phyloP scores from a whole-genome alignment of 768 basidiomycete species.

The Leucosporidium yakuticum region DNA sequence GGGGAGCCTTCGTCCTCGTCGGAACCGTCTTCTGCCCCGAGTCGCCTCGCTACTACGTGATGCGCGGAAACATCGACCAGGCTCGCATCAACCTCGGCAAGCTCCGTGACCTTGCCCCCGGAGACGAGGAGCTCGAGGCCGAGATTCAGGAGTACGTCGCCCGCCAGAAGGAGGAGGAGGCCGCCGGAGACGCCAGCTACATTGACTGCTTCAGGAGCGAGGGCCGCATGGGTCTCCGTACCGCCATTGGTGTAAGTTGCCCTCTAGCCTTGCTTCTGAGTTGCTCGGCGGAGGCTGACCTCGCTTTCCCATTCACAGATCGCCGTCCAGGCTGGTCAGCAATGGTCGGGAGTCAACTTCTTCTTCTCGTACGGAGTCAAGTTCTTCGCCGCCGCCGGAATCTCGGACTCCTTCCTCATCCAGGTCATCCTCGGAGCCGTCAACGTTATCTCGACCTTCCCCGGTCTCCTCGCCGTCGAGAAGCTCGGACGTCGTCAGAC shows the following conservation, averaged over 20 bases:
- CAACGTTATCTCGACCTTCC: slow-evolving; percentile 34
- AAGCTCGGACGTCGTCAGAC: slow-evolving; percentile 21
- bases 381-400: slow-evolving; percentile 34
- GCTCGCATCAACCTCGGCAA: slow-evolving; percentile 45
- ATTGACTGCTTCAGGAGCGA: slow-evolving; percentile 27
- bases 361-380: slow-evolving; percentile 22
- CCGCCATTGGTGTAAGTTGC: slow-evolving; percentile 19
- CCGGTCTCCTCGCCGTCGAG: slow-evolving; percentile 23
- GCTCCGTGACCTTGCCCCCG: slow-evolving; percentile 43
- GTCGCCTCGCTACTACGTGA: slow-evolving; percentile 26
- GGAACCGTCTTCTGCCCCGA: slow-evolving; percentile 30
- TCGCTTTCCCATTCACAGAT: background rate
- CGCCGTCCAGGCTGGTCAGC: slow-evolving; percentile 18
- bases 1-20: slow-evolving; percentile 14
- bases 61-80: slow-evolving; percentile 26
- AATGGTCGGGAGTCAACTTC: slow-evolving; percentile 31
- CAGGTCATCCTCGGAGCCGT: slow-evolving; percentile 25
- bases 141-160: slow-evolving; percentile 38
- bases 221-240: slow-evolving; percentile 30
- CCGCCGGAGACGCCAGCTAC: slow-evolving; percentile 15
- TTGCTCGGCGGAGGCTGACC: background rate
- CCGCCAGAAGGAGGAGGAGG: slow-evolving; percentile 22
- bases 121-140: slow-evolving; percentile 42
- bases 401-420: slow-evolving; percentile 28
- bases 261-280: background rate